Evolutionary conservation across 768 basidiomycete genomes (phyloP), one percentile per base, ranked within the genome.

Genomic region (Mrakia gelida): DNA sequence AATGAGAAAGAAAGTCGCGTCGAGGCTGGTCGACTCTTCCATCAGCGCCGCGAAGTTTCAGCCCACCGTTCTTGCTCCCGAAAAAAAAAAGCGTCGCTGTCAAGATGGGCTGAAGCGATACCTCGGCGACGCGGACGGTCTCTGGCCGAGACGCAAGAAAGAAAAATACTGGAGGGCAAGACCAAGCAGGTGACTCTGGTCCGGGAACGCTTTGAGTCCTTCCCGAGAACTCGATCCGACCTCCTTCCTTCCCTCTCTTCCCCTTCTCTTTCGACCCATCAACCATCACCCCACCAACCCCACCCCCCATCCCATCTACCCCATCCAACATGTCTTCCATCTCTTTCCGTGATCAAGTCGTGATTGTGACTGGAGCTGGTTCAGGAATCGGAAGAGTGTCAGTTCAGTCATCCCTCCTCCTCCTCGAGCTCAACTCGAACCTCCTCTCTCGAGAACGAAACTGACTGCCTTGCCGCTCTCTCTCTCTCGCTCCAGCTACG

Each of bases 281-380:
- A n/a, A 16, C 71, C 52, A 72, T 56, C 70, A 23, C 38, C 43
- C 65, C 43, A 38, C 70, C 21, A n/a, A 10, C 28, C 70, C 70
- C 38, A 41, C 70, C 70, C 34, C 41, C 45, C 70, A n/a, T 10
- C 26, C 70, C 70, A 23, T 26, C 32, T 43, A 23, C 34, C 9
- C 43, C 23, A 8, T 30, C 52, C 28, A 34, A 28, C 52, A 73
- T 73, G 72, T 59, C 72, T 73, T 54, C 52, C 28, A 30, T 75
- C 62, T 54, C 68, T 28, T 77, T 77, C 52, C 16, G 92, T 85
- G 90, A 90, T 76, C 92, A 95, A 75, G 94, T 92, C n/a, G 92
- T 95, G 77, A 89, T 99, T 80, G 86, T 98, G 80, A 99, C 97
- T 62, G 97, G 97, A 67, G 95, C 95, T 62, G 97, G 97, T 21